phyloP scores from a whole-genome alignment of 108 stramenopile species.

The Cyclotella sp. region DNA sequence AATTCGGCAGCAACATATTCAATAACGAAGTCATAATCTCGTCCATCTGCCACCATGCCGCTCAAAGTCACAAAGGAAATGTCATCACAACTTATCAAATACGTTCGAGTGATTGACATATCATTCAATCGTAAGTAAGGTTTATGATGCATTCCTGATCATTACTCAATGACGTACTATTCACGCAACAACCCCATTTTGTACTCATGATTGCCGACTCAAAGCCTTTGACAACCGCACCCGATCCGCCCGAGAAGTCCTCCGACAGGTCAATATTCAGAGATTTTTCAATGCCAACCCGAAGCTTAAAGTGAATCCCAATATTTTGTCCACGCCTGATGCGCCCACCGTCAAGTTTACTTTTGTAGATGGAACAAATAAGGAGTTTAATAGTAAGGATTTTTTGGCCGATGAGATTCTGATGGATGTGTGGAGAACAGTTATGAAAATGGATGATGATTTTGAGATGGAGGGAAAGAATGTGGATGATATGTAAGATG shows the following conservation, averaged over 20 bases:
- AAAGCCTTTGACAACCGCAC: constrained; percentile 79
- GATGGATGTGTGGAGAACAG: constrained; percentile 68
- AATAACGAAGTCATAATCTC: not conserved
- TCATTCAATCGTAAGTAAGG: constrained; percentile 76
- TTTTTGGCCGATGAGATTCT: constrained; percentile 67
- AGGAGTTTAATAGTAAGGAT: constrained; percentile 58
- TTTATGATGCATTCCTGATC: not conserved
- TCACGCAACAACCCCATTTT: constrained; percentile 4
- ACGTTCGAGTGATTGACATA: constrained; percentile 69
- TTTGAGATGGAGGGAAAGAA: constrained; percentile 70
- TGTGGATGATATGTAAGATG: constrained; percentile 59
- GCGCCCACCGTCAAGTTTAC: constrained; percentile 68
- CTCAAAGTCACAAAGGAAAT: constrained; percentile 79
- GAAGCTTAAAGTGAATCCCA: constrained; percentile 65
- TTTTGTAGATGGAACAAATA: constrained; percentile 73
- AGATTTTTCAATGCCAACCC: constrained; percentile 66
- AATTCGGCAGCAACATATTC: too few relatives aligned
- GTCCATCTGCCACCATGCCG: constrained; percentile 48
- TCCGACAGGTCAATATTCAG: constrained; percentile 70
- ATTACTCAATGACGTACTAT: not conserved
- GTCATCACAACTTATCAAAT: constrained; percentile 77
- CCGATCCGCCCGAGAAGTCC: constrained; percentile 73
- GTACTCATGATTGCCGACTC: not conserved
- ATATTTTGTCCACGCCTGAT: constrained; percentile 54
- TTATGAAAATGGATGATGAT: constrained; percentile 64